Conservation (phyloP, 2,329 filamentous ascomycete genomes). For the Penicillium brasilianum region DNA sequence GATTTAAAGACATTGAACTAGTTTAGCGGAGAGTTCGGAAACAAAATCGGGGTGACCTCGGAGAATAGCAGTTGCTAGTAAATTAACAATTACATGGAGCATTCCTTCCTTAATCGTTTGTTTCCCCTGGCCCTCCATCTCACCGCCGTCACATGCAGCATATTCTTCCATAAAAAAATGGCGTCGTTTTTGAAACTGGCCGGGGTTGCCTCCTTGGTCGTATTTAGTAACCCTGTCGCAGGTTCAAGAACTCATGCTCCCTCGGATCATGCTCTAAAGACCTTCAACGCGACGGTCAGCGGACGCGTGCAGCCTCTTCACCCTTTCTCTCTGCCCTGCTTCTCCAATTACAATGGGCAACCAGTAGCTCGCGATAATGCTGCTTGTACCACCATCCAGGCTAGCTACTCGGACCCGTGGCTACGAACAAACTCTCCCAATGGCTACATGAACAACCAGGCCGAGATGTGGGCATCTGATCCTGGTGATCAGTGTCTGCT, state of each 20-base stretch:
- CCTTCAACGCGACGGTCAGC: background rate
- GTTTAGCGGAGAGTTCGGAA: background rate
- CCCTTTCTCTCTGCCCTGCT: background rate
- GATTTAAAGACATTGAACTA: background rate
- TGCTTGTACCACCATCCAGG: background rate
- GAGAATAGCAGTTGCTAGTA: background rate
- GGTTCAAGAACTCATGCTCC: background rate
- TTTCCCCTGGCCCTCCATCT: background rate
- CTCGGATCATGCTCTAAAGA: background rate
- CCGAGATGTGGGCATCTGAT: constrained; percentile 28
- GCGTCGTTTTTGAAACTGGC: background rate
- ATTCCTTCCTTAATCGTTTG: background rate
- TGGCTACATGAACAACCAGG: constrained; percentile 32
- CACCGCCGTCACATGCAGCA: background rate
- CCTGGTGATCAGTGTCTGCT: constrained; percentile 18
- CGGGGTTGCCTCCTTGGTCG: background rate
- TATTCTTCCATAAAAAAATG: background rate
- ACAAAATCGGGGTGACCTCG: background rate
- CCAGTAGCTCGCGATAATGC: background rate
- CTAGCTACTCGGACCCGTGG: constrained; percentile 22
- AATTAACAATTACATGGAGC: background rate
- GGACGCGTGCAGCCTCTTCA: background rate
- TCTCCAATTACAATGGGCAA: background rate
- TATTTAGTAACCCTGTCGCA: background rate
- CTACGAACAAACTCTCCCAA: constrained; percentile 22